Conservation (phyloP, 1,284 basidiomycete genomes). For the Wolfiporia cocos region DNA sequence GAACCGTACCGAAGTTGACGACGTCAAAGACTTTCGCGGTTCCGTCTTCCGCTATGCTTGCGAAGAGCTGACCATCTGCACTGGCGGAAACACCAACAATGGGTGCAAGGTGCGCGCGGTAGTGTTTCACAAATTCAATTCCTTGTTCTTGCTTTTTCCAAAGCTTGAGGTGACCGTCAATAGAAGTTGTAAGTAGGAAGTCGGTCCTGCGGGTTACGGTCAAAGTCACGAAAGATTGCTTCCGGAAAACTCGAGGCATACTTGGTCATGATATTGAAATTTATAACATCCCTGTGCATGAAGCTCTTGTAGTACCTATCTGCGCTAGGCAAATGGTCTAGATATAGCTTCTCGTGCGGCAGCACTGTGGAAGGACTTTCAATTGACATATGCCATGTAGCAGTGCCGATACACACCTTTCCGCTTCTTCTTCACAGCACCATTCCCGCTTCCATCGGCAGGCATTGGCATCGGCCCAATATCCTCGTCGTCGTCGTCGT, state of each 20-base stretch:
- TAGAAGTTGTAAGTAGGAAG: constrained; percentile 90
- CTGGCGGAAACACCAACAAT: constrained; percentile 83
- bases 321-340: constrained; percentile 87
- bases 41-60: constrained; percentile 82
- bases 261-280: constrained; percentile 84
- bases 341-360: constrained; percentile 78
- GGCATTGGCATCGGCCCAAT: constrained; percentile 75
- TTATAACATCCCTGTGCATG: constrained; percentile 95
- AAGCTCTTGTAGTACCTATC: constrained; percentile 97
- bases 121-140: constrained; percentile 92
- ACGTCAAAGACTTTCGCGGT: constrained; percentile 96
- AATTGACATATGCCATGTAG: too few relatives aligned
- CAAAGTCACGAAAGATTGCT: background rate
- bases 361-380: constrained; percentile 37
- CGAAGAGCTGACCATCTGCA: constrained; percentile 89
- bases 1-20: constrained; percentile 50
- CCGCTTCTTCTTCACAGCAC: constrained; percentile 56
- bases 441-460: constrained; percentile 31
- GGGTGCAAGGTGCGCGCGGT: constrained; percentile 84
- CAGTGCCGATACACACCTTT: constrained; percentile 51
- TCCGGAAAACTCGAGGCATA: constrained; percentile 28
- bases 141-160: constrained; percentile 98
- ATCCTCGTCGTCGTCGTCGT: constrained; percentile 60
- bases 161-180: constrained; percentile 94
- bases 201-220: constrained; percentile 56